phyloP scores from a whole-genome alignment of 2,329 filamentous ascomycete genomes.

The Ophiosphaerella korrae region DNA sequence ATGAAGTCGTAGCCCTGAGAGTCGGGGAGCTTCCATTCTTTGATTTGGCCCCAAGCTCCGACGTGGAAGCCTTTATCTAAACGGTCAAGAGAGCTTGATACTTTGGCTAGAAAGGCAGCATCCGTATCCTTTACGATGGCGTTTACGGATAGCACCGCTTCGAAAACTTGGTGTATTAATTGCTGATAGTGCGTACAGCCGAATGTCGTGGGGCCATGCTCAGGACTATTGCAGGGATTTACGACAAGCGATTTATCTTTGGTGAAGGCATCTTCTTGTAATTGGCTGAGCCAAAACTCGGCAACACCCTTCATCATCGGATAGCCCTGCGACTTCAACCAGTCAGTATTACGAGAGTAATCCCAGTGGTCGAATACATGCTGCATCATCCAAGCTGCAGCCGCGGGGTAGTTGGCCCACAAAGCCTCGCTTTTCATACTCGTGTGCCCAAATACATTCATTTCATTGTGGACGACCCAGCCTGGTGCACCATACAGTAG shows the following conservation, averaged over 20 bases:
- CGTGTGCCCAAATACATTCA: constrained; percentile 65
- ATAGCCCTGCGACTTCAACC: constrained; percentile 55
- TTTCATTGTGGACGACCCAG: constrained; percentile 63
- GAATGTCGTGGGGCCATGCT: constrained; percentile 59
- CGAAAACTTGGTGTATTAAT: constrained; percentile 51
- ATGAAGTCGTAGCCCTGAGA: constrained; percentile 47
- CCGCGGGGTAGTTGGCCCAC: constrained; percentile 53
- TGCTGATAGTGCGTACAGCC: constrained; percentile 62
- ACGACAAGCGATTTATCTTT: constrained; percentile 60
- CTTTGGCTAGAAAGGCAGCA: constrained; percentile 39
- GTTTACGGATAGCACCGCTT: constrained; percentile 29
- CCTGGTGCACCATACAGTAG: constrained; percentile 61
- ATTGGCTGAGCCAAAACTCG: constrained; percentile 62
- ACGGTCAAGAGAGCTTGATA: constrained; percentile 51
- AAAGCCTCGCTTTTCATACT: constrained; percentile 54
- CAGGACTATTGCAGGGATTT: constrained; percentile 64
- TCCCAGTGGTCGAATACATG: constrained; percentile 64
- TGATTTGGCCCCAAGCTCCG: constrained; percentile 51
- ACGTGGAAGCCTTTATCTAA: constrained; percentile 60
- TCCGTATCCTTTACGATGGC: constrained; percentile 29
- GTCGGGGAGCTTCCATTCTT: constrained; percentile 57
- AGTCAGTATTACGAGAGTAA: constrained; percentile 56
- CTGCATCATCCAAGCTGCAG: constrained; percentile 65
- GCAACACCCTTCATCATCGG: constrained; percentile 60
- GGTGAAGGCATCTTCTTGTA: constrained; percentile 57